Evolutionary conservation across 768 basidiomycete species (phyloP), one percentile per base, ranked within the genome.

Genomic region (Hericium erinaceus): DNA sequence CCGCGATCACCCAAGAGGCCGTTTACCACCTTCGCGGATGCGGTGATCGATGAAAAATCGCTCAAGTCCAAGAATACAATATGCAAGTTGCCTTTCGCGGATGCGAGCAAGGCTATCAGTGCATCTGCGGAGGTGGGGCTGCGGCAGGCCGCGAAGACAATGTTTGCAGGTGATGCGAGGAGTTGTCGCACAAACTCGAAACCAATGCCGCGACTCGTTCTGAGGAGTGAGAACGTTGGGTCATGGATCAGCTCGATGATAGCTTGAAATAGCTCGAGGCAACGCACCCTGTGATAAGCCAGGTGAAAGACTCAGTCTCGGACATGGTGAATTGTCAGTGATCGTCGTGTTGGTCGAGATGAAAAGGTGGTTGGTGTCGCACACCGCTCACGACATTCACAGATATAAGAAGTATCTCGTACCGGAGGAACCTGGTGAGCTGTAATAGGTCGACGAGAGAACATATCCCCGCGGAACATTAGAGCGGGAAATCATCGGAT

Each of bases 11-110:
- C 67, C 13, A 75, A 60, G 20, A 70, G 53, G 41, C 54, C 63
- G 40, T 61, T 65, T n/a, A 69, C 67, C 7, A 58, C 40, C 40
- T 59, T 52, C 10, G 60, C 64, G 5, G 70, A 68, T 2, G 48
- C 58, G 4, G 65, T 57, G 59, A 74, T 70, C 44, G 67, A 65
- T 12, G 52, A 60, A 44, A 63, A 54, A 52, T 69, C 60, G 8
- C 57, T 57, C 28, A 69, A 66, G 54, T 75, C 72, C n/a, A 75
- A 63, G 37, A 60, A 48, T 11, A 73, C 55, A 48, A 75, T 58
- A 56, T 75, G 68, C 3, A 76, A 62, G 3, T 54, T 64, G 10
- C 70, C 73, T 48, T 63, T 57, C 11, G 68, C 66, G 22, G 54
- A 54, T 22, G 53, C 51, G 18, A 56, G 56, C 20, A 72, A 63